Base-by-base conservation (phyloP, 208 protist species). In the Leishmania braziliensis region DNA sequence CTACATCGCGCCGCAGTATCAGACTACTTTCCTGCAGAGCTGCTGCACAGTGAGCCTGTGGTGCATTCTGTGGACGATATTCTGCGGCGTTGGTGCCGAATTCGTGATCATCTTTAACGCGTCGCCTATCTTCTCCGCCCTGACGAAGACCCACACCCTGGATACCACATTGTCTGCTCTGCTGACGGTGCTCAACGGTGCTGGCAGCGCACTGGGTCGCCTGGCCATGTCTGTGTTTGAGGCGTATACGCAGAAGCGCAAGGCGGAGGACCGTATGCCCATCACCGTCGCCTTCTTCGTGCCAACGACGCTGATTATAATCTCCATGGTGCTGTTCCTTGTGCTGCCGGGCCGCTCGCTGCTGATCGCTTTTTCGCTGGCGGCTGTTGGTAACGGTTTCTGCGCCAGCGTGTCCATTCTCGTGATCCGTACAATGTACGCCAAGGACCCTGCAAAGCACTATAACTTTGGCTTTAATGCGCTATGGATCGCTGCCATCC, bases 21-120 rank as follows among this genome's bases (percentile, higher is more conserved):
- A 92, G 77, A 89, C 83, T 4, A 86, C 81, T 4, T 95, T 95
- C 78, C 39, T 85, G 53, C 75, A 88, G 71, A 92, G 81, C 82
- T 54, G 83, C n/a, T 78, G 83, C 75, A 92, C 90, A 9, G 39
- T 88, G 48, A 50, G 66, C 12, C 78, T 95, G n/a, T 95, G 92
- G 90, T 75, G 60, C 73, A 79, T 92, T 33, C 78, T 87, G 36
- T 91, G 83, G 82, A 87, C 88, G n/a, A 79, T 93, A 39, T 93
- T 95, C 84, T 88, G 82, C 76, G 85, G 73, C 43, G 54, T 91
- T 0, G 89, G 90, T 26, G 72, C 81, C 60, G 85, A 92, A 78
- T 86, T 90, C 71, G 89, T 95, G 20, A 84, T 95, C 69, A 93
- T 94, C 70, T 90, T 88, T 70, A 95, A 94, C 69, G 85, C 90